Percentiles rank a stretch among this genome's conserved stretches.
Conservation (phyloP, 2,329 filamentous ascomycete species). For the Trichoderma lentiforme region DNA sequence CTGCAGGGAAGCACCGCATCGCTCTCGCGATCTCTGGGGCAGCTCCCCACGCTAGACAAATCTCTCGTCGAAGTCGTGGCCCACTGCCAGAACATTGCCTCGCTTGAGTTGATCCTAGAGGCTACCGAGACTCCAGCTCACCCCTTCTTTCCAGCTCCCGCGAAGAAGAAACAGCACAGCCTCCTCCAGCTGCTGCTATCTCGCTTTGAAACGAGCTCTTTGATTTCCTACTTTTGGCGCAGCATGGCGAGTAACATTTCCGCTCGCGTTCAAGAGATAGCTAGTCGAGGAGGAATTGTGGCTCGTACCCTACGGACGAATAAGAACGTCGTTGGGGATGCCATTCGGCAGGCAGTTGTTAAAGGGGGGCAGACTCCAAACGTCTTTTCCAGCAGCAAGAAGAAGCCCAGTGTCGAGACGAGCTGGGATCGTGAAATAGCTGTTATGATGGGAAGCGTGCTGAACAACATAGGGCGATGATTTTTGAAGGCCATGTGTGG, state of each 20-base stretch:
- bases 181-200: constrained; percentile 71
- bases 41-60: constrained; percentile 77
- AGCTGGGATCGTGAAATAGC: constrained; percentile 88
- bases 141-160: constrained; percentile 52
- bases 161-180: constrained; percentile 38
- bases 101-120: constrained; percentile 74
- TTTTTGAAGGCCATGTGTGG: neutral
- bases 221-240: constrained; percentile 92
- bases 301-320: constrained; percentile 78
- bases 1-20: constrained; percentile 75
- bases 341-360: constrained; percentile 78
- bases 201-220: constrained; percentile 79
- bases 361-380: constrained; percentile 69
- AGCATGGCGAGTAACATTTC: constrained; percentile 76
- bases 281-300: constrained; percentile 77
- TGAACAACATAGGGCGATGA: constrained; percentile 52
- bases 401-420: constrained; percentile 45
- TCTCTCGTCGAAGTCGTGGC: constrained; percentile 77
- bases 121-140: constrained; percentile 65
- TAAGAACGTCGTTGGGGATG: constrained; percentile 68
- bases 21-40: constrained; percentile 71
- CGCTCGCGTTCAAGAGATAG: constrained; percentile 76
- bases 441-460: constrained; percentile 86
- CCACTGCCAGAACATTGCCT: constrained; percentile 87
- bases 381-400: constrained; percentile 42